A percentile compares a stretch with the other conserved stretches of the same genome.
These are phyloP conservation scores for Rhodotorula sp. DNA, from an alignment of 1,284 basidiomycete genomes.

Conservation along the genomic window DNA sequence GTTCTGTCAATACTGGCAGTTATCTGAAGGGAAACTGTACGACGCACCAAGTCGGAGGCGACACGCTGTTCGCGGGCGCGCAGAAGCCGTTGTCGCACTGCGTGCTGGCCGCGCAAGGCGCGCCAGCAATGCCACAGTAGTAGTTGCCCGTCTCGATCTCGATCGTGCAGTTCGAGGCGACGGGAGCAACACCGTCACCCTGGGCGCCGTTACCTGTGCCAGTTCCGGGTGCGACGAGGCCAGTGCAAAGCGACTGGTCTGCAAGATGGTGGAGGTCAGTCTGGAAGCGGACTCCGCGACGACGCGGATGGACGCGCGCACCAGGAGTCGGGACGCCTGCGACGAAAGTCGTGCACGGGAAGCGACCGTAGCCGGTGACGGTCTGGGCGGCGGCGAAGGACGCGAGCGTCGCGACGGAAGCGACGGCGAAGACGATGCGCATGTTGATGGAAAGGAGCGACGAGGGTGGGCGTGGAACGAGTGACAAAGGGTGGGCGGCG, in stretches of 20 bases:
- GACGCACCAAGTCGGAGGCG: neutral
- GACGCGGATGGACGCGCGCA: neutral
- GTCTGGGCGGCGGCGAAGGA: slow-evolving; percentile 11
- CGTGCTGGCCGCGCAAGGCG: neutral
- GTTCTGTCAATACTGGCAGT: too few relatives aligned
- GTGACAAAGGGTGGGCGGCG: slow-evolving; percentile 7
- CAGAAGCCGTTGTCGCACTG: slow-evolving; percentile 25
- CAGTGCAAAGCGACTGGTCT: slow-evolving; percentile 10
- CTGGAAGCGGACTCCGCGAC: neutral
- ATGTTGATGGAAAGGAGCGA: slow-evolving; percentile 16
- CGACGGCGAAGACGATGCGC: slow-evolving; percentile 20
- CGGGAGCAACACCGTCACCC: slow-evolving; percentile 3
- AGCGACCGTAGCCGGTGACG: slow-evolving; percentile 29
- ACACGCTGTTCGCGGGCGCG: neutral
- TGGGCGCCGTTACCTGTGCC: neutral
- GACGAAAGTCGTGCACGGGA: slow-evolving; percentile 21
- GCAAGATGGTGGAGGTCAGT: neutral
- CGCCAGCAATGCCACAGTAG: slow-evolving; percentile 31
- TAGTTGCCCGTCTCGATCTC: slow-evolving; percentile 10
- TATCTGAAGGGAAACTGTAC: too few relatives aligned
- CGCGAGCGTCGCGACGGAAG: slow-evolving; percentile 18
- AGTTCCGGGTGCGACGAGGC: slow-evolving; percentile 8
- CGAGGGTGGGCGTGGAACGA: slow-evolving; percentile 4
- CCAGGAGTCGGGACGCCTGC: neutral
- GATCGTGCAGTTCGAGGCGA: neutral